phyloP scores from a whole-genome alignment of 2,329 filamentous ascomycete species.

The Fusarium sp. region DNA sequence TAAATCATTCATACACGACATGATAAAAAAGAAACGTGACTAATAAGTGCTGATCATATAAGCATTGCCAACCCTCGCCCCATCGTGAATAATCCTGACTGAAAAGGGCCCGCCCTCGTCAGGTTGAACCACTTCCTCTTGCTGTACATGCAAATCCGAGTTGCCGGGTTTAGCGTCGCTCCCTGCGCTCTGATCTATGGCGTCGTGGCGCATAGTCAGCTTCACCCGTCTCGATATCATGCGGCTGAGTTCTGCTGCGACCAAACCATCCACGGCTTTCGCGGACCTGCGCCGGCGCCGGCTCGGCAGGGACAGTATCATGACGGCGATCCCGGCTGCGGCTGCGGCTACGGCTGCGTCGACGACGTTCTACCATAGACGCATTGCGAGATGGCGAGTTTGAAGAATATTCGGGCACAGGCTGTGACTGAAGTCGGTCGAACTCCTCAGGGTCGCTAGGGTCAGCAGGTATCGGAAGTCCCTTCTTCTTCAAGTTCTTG shows the following conservation, averaged over 20 bases:
- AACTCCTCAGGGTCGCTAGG: conserved; percentile 65
- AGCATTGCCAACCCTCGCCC: conserved; percentile 2
- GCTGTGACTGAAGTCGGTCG: conserved; percentile 54
- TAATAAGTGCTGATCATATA: conserved; percentile 17
- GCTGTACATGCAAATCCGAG: conserved; percentile 23
- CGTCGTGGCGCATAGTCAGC: conserved; percentile 26
- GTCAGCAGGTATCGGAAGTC: conserved; percentile 60
- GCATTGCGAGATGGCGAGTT: conserved; percentile 42
- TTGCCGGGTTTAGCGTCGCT: conserved; percentile 35
- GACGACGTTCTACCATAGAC: conserved; percentile 40
- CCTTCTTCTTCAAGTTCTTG: conserved; percentile 61
- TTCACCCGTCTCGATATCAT: conserved; percentile 49
- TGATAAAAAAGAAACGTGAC: conserved; percentile 31
- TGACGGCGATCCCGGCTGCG: conserved; percentile 26
- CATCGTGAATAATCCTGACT: conserved; percentile 33
- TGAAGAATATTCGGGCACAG: conserved; percentile 45
- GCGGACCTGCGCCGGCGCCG: conserved; percentile 46
- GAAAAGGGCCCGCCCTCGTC: conserved; percentile 30
- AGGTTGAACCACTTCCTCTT: conserved; percentile 2
- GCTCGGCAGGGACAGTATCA: conserved; percentile 39
- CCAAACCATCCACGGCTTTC: conserved; percentile 46
- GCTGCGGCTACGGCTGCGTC: conserved; percentile 28
- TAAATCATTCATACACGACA: conserved; percentile 22
- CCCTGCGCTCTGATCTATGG: conserved; percentile 38
- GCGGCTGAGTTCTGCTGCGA: conserved; percentile 44